Evolutionary conservation across 352 stramenopile genomes (phyloP).

Genomic region (Phytophthora foliorum): DNA sequence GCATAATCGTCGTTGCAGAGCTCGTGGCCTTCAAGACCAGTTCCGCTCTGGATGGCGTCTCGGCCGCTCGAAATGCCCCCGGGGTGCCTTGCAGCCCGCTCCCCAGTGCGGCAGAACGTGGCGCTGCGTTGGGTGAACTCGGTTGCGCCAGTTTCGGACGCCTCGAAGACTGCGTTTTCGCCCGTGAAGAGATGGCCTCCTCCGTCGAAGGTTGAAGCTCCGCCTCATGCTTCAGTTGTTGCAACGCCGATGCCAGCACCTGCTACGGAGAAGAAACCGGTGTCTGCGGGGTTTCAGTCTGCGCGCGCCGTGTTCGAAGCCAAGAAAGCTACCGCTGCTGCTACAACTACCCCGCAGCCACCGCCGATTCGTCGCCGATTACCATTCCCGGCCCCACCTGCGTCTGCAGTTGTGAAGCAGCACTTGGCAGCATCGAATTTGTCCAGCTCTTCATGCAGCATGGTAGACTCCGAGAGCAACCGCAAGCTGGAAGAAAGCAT

Average conservation of each 20-base stretch:
- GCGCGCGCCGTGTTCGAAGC: slow-evolving; percentile 42
- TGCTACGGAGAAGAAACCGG: neutral
- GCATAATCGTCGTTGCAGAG: slow-evolving; percentile 20
- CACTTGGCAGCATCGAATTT: slow-evolving; percentile 15
- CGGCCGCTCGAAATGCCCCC: slow-evolving; percentile 36
- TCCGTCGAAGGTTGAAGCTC: slow-evolving; percentile 1
- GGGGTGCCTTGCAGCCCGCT: slow-evolving; percentile 29
- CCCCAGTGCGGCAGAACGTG: slow-evolving; percentile 32
- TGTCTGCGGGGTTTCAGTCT: slow-evolving; percentile 33
- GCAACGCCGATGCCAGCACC: neutral
- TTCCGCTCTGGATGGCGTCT: slow-evolving; percentile 45
- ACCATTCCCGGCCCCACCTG: neutral
- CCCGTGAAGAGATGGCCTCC: slow-evolving; percentile 23
- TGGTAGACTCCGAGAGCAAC: slow-evolving; percentile 29
- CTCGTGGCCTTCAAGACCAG: neutral
- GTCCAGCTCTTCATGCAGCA: slow-evolving; percentile 34
- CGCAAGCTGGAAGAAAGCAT: slow-evolving; percentile 25
- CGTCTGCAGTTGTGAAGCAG: slow-evolving; percentile 18
- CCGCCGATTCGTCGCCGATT: slow-evolving; percentile 20
- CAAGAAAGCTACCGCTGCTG: slow-evolving; percentile 15
- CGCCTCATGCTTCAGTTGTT: slow-evolving; percentile 5
- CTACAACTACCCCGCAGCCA: neutral
- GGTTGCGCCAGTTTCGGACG: slow-evolving; percentile 2
- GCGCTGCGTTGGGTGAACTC: slow-evolving; percentile 35
- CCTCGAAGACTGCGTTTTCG: slow-evolving; percentile 10